Conservation (phyloP, 495 filamentous ascomycete genomes). For the Hyphodiscus hymeniophilus region DNA sequence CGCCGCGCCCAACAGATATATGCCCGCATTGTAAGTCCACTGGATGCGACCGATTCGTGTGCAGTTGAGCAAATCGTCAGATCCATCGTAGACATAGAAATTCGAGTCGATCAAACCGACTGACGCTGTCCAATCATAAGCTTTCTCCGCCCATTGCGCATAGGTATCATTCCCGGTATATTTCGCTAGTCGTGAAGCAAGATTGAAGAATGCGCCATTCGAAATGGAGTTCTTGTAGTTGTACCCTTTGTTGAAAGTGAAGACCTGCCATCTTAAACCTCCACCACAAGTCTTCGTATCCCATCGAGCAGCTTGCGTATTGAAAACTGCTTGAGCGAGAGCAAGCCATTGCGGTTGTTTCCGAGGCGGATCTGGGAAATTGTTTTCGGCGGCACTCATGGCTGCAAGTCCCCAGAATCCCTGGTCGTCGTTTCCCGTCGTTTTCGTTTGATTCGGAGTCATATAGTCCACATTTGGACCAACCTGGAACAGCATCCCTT, state of each 20-base stretch:
- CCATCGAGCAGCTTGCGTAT: slow-evolving; percentile 58
- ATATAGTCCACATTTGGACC: slow-evolving; percentile 51
- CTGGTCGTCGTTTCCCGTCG: slow-evolving; percentile 63
- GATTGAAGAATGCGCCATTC: slow-evolving; percentile 75
- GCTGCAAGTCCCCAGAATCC: slow-evolving; percentile 58
- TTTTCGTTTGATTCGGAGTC: slow-evolving; percentile 54
- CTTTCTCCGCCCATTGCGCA: slow-evolving; percentile 57
- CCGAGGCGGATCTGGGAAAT: slow-evolving; percentile 48
- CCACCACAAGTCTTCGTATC: slow-evolving; percentile 59
- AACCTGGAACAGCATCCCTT: slow-evolving; percentile 52
- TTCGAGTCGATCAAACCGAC: slow-evolving; percentile 39
- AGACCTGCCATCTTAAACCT: slow-evolving; percentile 76
- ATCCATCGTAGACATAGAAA: slow-evolving; percentile 53
- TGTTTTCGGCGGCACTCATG: slow-evolving; percentile 58
- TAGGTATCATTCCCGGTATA: slow-evolving; percentile 68
- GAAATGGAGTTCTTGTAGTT: slow-evolving; percentile 66
- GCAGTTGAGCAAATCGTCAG: slow-evolving; percentile 40
- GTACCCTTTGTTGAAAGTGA: slow-evolving; percentile 65
- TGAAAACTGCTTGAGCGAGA: slow-evolving; percentile 74
- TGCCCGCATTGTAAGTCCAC: slow-evolving; percentile 65
- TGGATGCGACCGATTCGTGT: slow-evolving; percentile 41
- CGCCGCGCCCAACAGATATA: slow-evolving; percentile 54
- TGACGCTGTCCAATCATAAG: slow-evolving; percentile 56
- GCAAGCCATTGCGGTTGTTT: slow-evolving; percentile 63
- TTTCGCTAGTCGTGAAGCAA: slow-evolving; percentile 60